Percentiles rank a stretch among this genome's conserved stretches.
Evolutionary conservation across 768 basidiomycete species (phyloP).

Genomic region (Agrocybe praecox): DNA sequence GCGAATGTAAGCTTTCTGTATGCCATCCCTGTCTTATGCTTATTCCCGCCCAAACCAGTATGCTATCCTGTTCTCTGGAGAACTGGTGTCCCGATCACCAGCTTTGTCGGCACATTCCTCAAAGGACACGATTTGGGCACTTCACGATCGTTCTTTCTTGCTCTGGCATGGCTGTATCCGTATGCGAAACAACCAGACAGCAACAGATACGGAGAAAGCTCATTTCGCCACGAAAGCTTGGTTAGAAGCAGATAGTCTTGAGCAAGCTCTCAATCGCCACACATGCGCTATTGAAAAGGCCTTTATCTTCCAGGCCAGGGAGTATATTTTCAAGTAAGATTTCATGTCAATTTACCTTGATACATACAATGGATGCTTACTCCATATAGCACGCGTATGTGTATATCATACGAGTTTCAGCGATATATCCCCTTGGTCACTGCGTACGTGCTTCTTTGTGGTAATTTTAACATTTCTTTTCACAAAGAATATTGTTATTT

Average conservation of each 20-base stretch:
- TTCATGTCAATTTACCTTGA: background rate
- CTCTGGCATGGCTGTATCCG: constrained; percentile 75
- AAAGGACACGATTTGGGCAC: constrained; percentile 77
- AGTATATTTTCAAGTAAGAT: constrained; percentile 77
- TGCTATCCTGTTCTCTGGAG: constrained; percentile 76
- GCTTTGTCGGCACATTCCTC: constrained; percentile 32
- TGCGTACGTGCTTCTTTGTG: constrained; percentile 38
- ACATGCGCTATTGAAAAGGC: constrained; percentile 68
- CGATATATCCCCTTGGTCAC: constrained; percentile 61
- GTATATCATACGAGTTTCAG: constrained; percentile 70
- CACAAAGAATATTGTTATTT: background rate
- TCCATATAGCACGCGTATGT: constrained; percentile 60
- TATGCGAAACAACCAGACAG: constrained; percentile 46
- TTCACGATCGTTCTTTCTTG: constrained; percentile 68
- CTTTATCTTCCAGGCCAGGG: constrained; percentile 70
- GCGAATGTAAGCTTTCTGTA: constrained; percentile 54
- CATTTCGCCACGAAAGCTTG: constrained; percentile 70
- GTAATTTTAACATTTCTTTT: background rate
- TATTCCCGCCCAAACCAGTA: too few relatives aligned
- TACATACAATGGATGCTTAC: constrained; percentile 9
- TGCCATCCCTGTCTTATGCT: constrained; percentile 4
- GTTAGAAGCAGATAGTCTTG: constrained; percentile 70
- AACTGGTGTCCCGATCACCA: constrained; percentile 47
- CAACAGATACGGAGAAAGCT: constrained; percentile 52
- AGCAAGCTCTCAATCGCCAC: constrained; percentile 62